Conservation (phyloP, 371 early-diverging fungal genomes). For the Entomophthora muscae region DNA sequence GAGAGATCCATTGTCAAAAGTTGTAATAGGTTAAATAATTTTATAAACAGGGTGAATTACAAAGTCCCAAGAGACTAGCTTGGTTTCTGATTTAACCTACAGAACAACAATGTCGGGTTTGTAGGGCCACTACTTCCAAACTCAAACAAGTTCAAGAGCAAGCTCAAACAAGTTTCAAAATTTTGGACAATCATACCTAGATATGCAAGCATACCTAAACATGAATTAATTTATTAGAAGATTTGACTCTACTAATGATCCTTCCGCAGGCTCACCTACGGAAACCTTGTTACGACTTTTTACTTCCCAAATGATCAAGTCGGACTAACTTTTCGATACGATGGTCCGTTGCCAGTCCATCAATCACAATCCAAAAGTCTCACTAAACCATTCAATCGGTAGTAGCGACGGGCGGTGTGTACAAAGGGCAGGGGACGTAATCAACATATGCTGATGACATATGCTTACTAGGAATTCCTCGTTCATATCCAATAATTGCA, state of each 20-base stretch:
- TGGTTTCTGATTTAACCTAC: too few relatives aligned
- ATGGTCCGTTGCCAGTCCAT: slow-evolving; percentile 24
- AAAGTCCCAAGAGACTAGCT: too few relatives aligned
- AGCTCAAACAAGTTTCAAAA: too few relatives aligned
- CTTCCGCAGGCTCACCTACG: slow-evolving; percentile 50
- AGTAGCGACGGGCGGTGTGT: slow-evolving; percentile 43
- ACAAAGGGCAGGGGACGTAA: slow-evolving; percentile 40
- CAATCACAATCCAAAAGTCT: slow-evolving; percentile 28
- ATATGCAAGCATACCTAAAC: too few relatives aligned
- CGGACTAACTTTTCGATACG: slow-evolving; percentile 27
- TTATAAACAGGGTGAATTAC: too few relatives aligned
- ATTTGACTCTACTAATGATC: slow-evolving; percentile 21
- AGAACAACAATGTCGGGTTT: too few relatives aligned
- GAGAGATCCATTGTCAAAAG: too few relatives aligned
- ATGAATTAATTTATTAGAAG: neutral
- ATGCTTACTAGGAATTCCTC: slow-evolving; percentile 41
- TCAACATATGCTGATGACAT: slow-evolving; percentile 37
- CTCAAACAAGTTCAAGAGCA: too few relatives aligned
- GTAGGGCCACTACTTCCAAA: too few relatives aligned
- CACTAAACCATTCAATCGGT: slow-evolving; percentile 44
- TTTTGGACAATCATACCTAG: too few relatives aligned
- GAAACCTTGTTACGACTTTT: slow-evolving; percentile 63
- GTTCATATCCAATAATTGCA: slow-evolving; percentile 42
- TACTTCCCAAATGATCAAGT: slow-evolving; percentile 50
- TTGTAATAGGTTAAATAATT: too few relatives aligned